Base-by-base conservation (phyloP, 2,329 filamentous ascomycete genomes). In the Monosporascus sp. region DNA sequence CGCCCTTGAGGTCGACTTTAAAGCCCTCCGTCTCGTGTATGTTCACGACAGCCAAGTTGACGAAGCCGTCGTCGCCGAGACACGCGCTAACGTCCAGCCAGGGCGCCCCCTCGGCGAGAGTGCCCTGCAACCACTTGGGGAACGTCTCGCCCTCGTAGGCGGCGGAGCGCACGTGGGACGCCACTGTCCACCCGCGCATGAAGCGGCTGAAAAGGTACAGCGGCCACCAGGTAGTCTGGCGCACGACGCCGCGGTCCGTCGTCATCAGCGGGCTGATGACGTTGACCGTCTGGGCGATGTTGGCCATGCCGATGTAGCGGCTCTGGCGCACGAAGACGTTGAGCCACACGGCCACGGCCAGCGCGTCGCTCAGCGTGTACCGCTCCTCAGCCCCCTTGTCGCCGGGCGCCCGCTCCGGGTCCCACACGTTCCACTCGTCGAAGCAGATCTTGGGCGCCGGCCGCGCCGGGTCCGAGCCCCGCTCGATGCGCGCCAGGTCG, bases 391-490 rank as follows among this genome's bases (percentile, higher is more conserved):
- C 88, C 17, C 88, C 88, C 55, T 80, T 68, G 61, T 87, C 83
- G 17, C 88, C 88, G 0, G 86, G 86, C 0, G 88, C 87, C 8
- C 87, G 81, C 51, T 78, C 75, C 0, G 87, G 86, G 61, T 90
- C 87, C 88, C 88, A 92, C 8, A 91, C 87, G 67, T 91, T 92
- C 88, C 88, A 91, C 70, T 91, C 88, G 66, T 92, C 88, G 65
- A 91, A 91, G 75, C 88, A 91, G 66, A 92, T 89, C 50, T 79
- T 86, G 47, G 83, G 86, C 3, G 79, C 74, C 4, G 81, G 79
- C n/a, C 85, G 80, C 0, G 75, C 73, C 0, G 78, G 71, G 0
- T 85, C 78, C 0, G 87, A 78, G 41, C 74, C 72, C 68, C 87
- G 86, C 67, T 89, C 85, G 63, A 89, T 85, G 37, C 85, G 78